Evolutionary conservation across 1,284 basidiomycete species (phyloP).

Genomic region (Leccinum fallax): DNA sequence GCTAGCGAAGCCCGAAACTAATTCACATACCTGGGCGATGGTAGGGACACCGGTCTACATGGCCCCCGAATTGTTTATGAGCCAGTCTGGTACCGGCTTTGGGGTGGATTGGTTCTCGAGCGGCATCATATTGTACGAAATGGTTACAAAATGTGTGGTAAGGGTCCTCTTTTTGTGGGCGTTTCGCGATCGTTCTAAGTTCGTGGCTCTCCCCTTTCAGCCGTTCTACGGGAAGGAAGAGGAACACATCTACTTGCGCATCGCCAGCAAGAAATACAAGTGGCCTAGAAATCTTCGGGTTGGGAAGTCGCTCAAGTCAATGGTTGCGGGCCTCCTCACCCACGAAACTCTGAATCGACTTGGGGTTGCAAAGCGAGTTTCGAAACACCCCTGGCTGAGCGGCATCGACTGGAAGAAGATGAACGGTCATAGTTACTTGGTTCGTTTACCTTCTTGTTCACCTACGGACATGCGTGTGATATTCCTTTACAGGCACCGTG

Average conservation of each 20-base stretch:
- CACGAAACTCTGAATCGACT: constrained; percentile 41
- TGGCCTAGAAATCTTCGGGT: constrained; percentile 41
- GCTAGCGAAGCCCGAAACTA: constrained; percentile 48
- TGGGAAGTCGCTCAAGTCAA: constrained; percentile 41
- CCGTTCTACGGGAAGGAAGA: constrained; percentile 38
- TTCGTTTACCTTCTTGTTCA: constrained; percentile 30
- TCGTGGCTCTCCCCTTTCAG: constrained; percentile 23
- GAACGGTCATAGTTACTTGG: constrained; percentile 42
- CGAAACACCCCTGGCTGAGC: constrained; percentile 42
- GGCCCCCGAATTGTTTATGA: constrained; percentile 65
- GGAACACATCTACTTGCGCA: constrained; percentile 25
- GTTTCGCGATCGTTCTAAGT: neutral
- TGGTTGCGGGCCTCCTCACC: constrained; percentile 44
- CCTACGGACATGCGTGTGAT: constrained; percentile 7
- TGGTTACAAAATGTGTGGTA: constrained; percentile 63
- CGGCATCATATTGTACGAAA: constrained; percentile 76
- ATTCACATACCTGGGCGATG: constrained; percentile 31
- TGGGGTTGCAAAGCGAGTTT: constrained; percentile 39
- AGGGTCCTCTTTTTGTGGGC: constrained; percentile 19
- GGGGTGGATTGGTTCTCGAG: constrained; percentile 80
- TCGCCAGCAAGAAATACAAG: constrained; percentile 29
- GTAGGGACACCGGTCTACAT: constrained; percentile 70
- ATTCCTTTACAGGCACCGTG: constrained; percentile 32
- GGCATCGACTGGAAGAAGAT: constrained; percentile 50
- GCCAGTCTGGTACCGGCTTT: constrained; percentile 47